phyloP scores from a whole-genome alignment of 2,329 filamentous ascomycete species.

The Fusarium citri region DNA sequence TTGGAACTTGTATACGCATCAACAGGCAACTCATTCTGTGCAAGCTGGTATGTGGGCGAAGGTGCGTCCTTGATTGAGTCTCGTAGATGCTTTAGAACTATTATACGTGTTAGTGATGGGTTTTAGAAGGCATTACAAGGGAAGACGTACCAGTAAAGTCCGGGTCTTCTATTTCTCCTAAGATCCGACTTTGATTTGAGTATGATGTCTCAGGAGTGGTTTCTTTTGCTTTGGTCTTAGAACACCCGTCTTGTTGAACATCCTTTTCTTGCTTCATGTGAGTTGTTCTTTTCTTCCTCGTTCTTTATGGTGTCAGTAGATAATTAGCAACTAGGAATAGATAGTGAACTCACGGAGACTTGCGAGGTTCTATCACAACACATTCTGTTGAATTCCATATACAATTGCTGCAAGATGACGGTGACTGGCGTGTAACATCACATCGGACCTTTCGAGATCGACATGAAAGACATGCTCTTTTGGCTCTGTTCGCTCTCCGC shows the following conservation, averaged over 20 bases:
- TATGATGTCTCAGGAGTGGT: rapidly evolving
- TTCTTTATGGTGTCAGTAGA: background rate
- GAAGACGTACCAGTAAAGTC: background rate
- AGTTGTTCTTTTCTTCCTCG: background rate
- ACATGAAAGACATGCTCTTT: constrained; percentile 4
- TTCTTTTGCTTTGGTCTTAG: background rate
- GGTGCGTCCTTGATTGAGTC: background rate
- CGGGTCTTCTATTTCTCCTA: background rate
- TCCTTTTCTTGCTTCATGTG: background rate
- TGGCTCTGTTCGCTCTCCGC: constrained; percentile 3
- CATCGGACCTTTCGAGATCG: constrained; percentile 18
- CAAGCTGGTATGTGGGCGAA: background rate
- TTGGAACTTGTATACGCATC: background rate
- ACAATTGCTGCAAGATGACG: constrained; percentile 17
- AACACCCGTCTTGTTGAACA: background rate
- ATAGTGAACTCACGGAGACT: background rate
- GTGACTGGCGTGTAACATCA: constrained; percentile 12
- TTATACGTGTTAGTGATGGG: background rate
- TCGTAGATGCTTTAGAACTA: background rate
- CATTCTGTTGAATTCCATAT: constrained; percentile 10
- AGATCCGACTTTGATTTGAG: rapidly evolving
- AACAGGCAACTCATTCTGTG: background rate
- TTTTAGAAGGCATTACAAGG: too few relatives aligned
- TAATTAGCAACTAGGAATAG: too few relatives aligned
- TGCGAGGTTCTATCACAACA: constrained; percentile 1